phyloP scores from a whole-genome alignment of 2,329 filamentous ascomycete genomes.

The Fusarium sulawesiense region DNA sequence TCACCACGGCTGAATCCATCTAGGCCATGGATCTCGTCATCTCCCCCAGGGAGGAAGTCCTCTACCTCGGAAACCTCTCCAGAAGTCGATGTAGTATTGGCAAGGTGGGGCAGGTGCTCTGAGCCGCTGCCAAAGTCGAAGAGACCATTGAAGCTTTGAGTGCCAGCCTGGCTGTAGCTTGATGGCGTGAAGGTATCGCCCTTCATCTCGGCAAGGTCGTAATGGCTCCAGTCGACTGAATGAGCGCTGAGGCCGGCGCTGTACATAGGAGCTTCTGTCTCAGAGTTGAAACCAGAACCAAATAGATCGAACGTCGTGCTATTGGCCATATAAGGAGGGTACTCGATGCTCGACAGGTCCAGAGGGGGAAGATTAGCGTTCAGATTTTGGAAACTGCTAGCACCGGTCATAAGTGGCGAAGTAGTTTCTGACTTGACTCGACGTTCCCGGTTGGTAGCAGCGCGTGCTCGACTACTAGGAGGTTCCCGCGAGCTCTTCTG shows the following conservation, averaged over 20 bases:
- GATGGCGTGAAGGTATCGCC: conserved; percentile 63
- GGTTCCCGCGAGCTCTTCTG: conserved; percentile 53
- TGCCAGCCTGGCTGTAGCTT: conserved; percentile 65
- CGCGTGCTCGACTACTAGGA: conserved; percentile 51
- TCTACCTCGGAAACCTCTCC: conserved; percentile 76
- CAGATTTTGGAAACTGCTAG: conserved; percentile 63
- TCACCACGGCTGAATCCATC: conserved; percentile 53
- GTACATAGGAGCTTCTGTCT: conserved; percentile 68
- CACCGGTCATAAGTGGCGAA: conserved; percentile 66
- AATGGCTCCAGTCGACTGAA: conserved; percentile 60
- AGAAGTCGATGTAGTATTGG: conserved; percentile 70
- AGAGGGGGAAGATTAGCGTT: conserved; percentile 66
- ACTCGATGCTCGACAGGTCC: conserved; percentile 68
- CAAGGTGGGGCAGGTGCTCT: conserved; percentile 66
- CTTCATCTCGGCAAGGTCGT: conserved; percentile 60
- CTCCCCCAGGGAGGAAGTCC: conserved; percentile 63
- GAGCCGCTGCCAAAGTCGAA: conserved; percentile 65
- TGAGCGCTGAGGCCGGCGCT: conserved; percentile 70
- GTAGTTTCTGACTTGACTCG: conserved; percentile 71
- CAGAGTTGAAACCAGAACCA: conserved; percentile 58
- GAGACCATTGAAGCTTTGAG: conserved; percentile 62
- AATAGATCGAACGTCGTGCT: conserved; percentile 65
- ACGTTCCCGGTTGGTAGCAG: conserved; percentile 58
- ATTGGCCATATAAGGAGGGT: conserved; percentile 60
- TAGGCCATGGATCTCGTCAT: conserved; percentile 61